A percentile compares a stretch with the other conserved stretches of the same genome.
Evolutionary conservation across 257 asterid species (phyloP).

Genomic region (Solanum pimpinellifolium): DNA sequence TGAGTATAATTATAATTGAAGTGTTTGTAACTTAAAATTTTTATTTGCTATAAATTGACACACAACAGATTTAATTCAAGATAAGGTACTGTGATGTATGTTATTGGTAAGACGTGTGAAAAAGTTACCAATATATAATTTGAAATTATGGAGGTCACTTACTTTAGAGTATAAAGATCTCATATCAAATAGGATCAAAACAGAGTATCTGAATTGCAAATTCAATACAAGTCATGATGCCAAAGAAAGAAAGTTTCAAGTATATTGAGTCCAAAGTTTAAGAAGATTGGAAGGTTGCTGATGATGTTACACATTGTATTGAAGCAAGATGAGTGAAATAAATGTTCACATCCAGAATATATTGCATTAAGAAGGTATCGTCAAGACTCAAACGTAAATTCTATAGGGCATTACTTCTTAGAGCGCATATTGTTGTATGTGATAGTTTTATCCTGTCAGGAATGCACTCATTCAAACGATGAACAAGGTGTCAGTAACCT

Average conservation of each 20-base stretch:
- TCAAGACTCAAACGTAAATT: too few species aligned
- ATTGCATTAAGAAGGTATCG: neutral
- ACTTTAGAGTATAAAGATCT: neutral
- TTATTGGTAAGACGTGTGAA: neutral
- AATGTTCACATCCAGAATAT: too few species aligned
- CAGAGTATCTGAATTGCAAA: neutral
- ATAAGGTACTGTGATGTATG: neutral
- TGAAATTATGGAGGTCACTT: neutral
- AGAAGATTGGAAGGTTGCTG: neutral
- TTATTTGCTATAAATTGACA: neutral
- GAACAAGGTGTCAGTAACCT: neutral
- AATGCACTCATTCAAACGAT: neutral
- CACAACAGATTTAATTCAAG: neutral
- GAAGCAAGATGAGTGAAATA: neutral
- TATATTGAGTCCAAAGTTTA: too few species aligned
- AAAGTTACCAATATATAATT: neutral
- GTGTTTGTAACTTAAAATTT: too few species aligned
- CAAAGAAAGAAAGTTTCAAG: neutral
- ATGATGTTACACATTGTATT: neutral
- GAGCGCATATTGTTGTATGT: neutral
- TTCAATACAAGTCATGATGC: too few species aligned
- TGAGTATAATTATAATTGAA: too few species aligned
- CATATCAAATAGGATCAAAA: neutral
- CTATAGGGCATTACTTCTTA: too few species aligned
- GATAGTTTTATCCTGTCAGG: neutral